phyloP scores from a whole-genome alignment of 768 basidiomycete species.

The Suillus tomentosus region DNA sequence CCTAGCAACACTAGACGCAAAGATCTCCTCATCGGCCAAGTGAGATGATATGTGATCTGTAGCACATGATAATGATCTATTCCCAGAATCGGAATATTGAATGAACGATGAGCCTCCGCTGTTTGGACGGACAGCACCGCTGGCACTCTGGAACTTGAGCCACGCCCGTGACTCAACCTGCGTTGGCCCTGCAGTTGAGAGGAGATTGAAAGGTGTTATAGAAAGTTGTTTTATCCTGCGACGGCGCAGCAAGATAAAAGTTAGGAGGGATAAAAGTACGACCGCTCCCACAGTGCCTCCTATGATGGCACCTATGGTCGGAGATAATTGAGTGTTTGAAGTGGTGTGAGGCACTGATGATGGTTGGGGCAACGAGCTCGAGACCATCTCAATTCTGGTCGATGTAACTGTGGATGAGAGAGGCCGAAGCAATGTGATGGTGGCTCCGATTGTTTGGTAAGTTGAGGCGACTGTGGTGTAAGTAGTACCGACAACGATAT shows the following conservation, averaged over 20 bases:
- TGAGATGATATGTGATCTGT: neutral
- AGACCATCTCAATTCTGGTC: neutral
- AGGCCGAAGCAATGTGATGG: neutral
- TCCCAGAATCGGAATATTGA: slow-evolving; percentile 10
- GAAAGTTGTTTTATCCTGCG: neutral
- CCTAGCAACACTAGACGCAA: slow-evolving; percentile 3
- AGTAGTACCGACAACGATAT: neutral
- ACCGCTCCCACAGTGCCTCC: slow-evolving; percentile 4
- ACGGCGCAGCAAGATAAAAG: neutral
- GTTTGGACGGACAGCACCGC: neutral
- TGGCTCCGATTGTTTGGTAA: neutral
- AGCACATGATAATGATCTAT: neutral
- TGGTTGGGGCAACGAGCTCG: neutral
- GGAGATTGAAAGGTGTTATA: neutral
- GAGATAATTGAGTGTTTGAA: neutral
- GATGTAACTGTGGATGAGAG: neutral
- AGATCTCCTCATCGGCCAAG: neutral
- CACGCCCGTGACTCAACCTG: neutral
- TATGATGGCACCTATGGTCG: neutral
- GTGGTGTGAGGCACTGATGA: neutral
- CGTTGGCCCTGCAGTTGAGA: neutral
- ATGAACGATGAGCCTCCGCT: slow-evolving; percentile 9
- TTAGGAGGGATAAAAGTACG: neutral
- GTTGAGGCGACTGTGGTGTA: neutral
- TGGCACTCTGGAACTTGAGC: neutral